A percentile compares a stretch with the other conserved stretches of the same genome.
phyloP scores from a whole-genome alignment of 169 alveolate genomes.

The Plasmodium gonderi region DNA sequence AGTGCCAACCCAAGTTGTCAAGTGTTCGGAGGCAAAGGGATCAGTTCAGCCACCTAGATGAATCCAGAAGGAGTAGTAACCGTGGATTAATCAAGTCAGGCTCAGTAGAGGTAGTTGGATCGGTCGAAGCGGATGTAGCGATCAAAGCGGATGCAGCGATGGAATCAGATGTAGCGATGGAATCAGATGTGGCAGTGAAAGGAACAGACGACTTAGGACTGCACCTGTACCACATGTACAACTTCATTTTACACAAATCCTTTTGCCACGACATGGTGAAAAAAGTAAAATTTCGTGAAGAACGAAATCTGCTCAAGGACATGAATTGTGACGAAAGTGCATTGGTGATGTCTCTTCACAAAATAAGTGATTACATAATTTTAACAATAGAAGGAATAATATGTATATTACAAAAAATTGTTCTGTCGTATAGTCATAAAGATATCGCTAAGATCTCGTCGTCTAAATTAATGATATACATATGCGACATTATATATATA shows the following conservation, averaged over 20 bases:
- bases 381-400: slow-evolving; percentile 45
- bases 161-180: neutral
- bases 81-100: neutral
- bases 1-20: neutral
- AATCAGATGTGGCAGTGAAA: too few species aligned
- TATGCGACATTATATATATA: slow-evolving; percentile 37
- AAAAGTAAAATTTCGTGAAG: neutral
- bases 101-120: neutral
- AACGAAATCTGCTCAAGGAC: neutral
- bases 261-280: slow-evolving; percentile 14
- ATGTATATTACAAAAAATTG: neutral
- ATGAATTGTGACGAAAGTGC: neutral
- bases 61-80: neutral
- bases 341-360: neutral
- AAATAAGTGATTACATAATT: slow-evolving; percentile 23
- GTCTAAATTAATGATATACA: slow-evolving; percentile 13
- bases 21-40: neutral
- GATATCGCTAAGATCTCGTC: neutral
- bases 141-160: neutral
- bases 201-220: too few species aligned
- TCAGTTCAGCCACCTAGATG: neutral
- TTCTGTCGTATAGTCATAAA: neutral
- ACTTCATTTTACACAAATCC: slow-evolving; percentile 15
- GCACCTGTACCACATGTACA: slow-evolving; percentile 32
- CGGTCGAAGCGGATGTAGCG: neutral